These are phyloP conservation scores for Canna indica DNA, from an alignment of 176 grass and related monocot species.

Conservation along the genomic window DNA sequence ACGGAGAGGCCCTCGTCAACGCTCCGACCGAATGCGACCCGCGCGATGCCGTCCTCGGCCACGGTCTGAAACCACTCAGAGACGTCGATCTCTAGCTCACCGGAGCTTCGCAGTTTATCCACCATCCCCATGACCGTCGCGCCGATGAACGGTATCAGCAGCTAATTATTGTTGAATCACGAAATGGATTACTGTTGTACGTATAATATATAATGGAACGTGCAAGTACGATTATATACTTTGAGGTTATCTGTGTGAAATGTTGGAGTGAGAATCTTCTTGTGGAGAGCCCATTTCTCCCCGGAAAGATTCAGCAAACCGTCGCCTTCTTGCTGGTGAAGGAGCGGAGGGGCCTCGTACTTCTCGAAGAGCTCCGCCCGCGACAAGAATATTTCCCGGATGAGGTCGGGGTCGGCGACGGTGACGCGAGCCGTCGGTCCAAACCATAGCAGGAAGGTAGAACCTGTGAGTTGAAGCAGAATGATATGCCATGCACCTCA, in stretches of 20 bases:
- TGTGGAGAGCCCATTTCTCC: slow-evolving; percentile 77
- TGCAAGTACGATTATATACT: slow-evolving; percentile 21
- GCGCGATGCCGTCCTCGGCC: slow-evolving; percentile 67
- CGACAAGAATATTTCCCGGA: slow-evolving; percentile 65
- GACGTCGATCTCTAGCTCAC: slow-evolving; percentile 76
- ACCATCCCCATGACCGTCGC: slow-evolving; percentile 47
- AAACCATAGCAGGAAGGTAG: slow-evolving; percentile 79
- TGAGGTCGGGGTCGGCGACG: slow-evolving; percentile 71
- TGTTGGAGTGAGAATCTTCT: slow-evolving; percentile 47
- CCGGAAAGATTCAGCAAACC: slow-evolving; percentile 73
- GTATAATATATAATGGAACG: not conserved
- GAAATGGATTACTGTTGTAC: not conserved
- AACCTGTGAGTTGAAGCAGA: slow-evolving; percentile 27
- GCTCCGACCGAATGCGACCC: slow-evolving; percentile 55
- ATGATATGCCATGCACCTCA: not conserved
- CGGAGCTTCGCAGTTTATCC: slow-evolving; percentile 43
- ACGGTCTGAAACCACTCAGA: slow-evolving; percentile 76
- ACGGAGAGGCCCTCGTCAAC: slow-evolving; percentile 61
- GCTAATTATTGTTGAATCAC: slow-evolving; percentile 21
- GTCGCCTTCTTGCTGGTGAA: slow-evolving; percentile 80
- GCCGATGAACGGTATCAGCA: slow-evolving; percentile 56
- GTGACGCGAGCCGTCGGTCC: slow-evolving; percentile 66
- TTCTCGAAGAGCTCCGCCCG: slow-evolving; percentile 61
- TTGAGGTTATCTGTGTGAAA: slow-evolving; percentile 83
- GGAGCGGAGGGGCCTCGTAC: slow-evolving; percentile 71